These are phyloP conservation scores for Nigrospora oryzae DNA, from an alignment of 2,329 filamentous ascomycete genomes.

Conservation along the genomic window DNA sequence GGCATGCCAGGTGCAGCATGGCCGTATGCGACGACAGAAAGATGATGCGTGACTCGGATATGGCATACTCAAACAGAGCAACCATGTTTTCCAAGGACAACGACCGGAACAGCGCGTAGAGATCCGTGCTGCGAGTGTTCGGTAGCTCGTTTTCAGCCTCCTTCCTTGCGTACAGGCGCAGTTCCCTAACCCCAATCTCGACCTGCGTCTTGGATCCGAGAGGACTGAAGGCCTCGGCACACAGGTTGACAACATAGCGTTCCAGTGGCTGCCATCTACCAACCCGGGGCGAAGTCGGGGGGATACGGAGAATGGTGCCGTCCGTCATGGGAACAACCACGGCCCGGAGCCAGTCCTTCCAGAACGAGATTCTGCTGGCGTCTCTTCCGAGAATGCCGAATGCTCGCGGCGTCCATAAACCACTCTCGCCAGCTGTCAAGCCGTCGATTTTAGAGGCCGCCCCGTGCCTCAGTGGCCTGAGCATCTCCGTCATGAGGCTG, in stretches of 20 bases:
- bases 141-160: slow-evolving; percentile 91
- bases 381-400: slow-evolving; percentile 90
- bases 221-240: slow-evolving; percentile 87
- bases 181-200: slow-evolving; percentile 79
- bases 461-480: slow-evolving; percentile 85
- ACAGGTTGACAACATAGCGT: slow-evolving; percentile 93
- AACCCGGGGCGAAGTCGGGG: slow-evolving; percentile 79
- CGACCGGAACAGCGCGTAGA: slow-evolving; percentile 86
- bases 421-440: slow-evolving; percentile 87
- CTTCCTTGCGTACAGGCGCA: slow-evolving; percentile 86
- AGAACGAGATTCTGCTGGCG: slow-evolving; percentile 75
- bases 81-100: slow-evolving; percentile 89
- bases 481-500: slow-evolving; percentile 87
- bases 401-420: slow-evolving; percentile 88
- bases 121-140: slow-evolving; percentile 80
- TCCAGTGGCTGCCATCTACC: slow-evolving; percentile 95
- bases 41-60: slow-evolving; percentile 92
- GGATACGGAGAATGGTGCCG: slow-evolving; percentile 72
- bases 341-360: slow-evolving; percentile 97
- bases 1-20: slow-evolving; percentile 89
- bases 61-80: slow-evolving; percentile 83
- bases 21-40: slow-evolving; percentile 90
- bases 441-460: slow-evolving; percentile 97
- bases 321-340: slow-evolving; percentile 94
- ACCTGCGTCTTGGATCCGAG: slow-evolving; percentile 93